Base-by-base conservation (phyloP, 768 basidiomycete genomes). In the Agaricus subrufescens region DNA sequence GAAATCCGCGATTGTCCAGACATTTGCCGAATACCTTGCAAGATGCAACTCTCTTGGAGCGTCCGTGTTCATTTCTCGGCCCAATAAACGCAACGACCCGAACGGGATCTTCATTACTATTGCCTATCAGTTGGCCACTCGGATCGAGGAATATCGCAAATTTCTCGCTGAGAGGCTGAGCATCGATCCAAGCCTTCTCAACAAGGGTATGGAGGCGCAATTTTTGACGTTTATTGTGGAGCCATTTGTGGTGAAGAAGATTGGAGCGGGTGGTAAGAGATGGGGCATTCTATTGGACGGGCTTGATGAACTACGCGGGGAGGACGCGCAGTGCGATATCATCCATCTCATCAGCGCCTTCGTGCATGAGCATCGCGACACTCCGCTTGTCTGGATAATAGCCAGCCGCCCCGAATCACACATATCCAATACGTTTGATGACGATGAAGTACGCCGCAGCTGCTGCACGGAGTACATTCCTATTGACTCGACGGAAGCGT, bases 1-100 rank as follows among this genome's bases (percentile, higher is more conserved):
- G 4, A 59, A 59, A 26, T 55, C 48, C 1, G 47, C 53, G 1
- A n/a, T 58, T 4, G 30, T 54, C 9, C 31, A 55, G 37, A 59
- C 50, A 4, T 27, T 59, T 19, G 54, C 53, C 0, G 44, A 47
- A 15, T 38, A 40, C 5, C 52, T 54, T 1, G 27, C 27, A 4
- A 15, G 11, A 14, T 29, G 25, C 37, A 8, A 49, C 0, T 40
- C 5, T 26, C 52, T 50, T 5, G 52, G 47, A 3, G 58, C 52
- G 3, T 50, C 52, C 5, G 30, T 58, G 10, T 58, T 58, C 39
- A 54, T 46, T 37, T 54, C 46, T 1, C 14, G 52, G 10, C 52
- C 52, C 10, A 44, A 44, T 31, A 26, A 37, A 3, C 56, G 56
- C 30, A 38, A 29, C 7, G 26, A 57, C 23, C 49, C 48, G 6